These are phyloP conservation scores for Aspergillus uvarum DNA, from an alignment of 2,329 filamentous ascomycete genomes.

Conservation along the genomic window DNA sequence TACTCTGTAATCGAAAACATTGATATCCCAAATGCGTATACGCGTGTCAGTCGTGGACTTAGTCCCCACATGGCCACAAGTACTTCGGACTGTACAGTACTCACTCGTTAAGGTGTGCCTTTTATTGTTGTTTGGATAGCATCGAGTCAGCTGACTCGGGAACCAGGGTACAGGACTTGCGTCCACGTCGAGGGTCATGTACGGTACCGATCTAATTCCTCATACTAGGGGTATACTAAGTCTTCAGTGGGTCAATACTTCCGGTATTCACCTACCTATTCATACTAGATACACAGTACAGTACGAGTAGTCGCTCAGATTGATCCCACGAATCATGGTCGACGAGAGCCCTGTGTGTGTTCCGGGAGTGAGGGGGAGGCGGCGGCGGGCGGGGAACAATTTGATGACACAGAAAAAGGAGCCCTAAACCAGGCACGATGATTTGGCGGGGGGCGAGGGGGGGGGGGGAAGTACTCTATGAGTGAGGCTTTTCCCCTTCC, in stretches of 20 bases:
- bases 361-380: slow-evolving; percentile 2
- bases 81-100: background rate
- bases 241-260: slow-evolving; percentile 19
- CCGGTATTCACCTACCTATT: background rate
- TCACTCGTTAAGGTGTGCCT: background rate
- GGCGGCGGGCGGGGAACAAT: slow-evolving; percentile 4
- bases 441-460: slow-evolving; percentile 11
- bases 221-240: slow-evolving; percentile 11
- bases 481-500: slow-evolving; percentile 5
- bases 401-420: background rate
- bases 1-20: slow-evolving; percentile 1
- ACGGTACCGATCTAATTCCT: slow-evolving; percentile 1
- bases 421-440: background rate
- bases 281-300: background rate
- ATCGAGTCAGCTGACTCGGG: slow-evolving; percentile 7
- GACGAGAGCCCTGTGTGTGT: slow-evolving; percentile 6
- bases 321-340: slow-evolving; percentile 8
- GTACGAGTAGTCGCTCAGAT: background rate
- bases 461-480: too few relatives aligned
- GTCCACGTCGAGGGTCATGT: background rate
- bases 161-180: background rate
- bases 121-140: slow-evolving; percentile 1
- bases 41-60: too few relatives aligned
- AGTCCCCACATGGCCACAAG: slow-evolving; percentile 6
- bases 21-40: too few relatives aligned